Evolutionary conservation across 2,329 filamentous ascomycete genomes (phyloP).

Genomic region (Botrytis sinoallii): DNA sequence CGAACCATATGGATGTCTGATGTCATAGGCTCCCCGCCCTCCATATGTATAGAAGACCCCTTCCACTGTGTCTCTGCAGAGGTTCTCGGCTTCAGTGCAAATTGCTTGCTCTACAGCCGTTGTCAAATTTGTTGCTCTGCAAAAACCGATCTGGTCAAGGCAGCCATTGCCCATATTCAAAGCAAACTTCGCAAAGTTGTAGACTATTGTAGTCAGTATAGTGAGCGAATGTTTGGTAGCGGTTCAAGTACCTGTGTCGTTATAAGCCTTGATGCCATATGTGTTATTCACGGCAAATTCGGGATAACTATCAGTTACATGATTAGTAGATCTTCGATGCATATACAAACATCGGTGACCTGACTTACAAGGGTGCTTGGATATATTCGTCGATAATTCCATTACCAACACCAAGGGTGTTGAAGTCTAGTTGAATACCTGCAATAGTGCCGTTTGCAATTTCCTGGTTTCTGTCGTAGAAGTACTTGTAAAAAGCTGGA

Average conservation of each 20-base stretch:
- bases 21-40: constrained; percentile 49
- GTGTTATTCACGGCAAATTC: constrained; percentile 49
- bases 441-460: constrained; percentile 48
- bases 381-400: constrained; percentile 62
- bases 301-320: constrained; percentile 28
- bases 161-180: constrained; percentile 42
- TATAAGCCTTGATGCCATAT: constrained; percentile 34
- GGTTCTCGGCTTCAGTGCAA: constrained; percentile 51
- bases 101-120: constrained; percentile 40
- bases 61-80: constrained; percentile 57
- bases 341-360: background rate
- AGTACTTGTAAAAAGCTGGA: constrained; percentile 51
- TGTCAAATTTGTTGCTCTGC: constrained; percentile 45
- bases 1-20: constrained; percentile 45
- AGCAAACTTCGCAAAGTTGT: constrained; percentile 52
- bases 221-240: background rate
- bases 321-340: background rate
- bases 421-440: constrained; percentile 56
- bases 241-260: constrained; percentile 26
- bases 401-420: constrained; percentile 65
- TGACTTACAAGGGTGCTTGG: constrained; percentile 43
- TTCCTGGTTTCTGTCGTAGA: constrained; percentile 58
- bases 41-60: constrained; percentile 37
- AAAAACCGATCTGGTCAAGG: constrained; percentile 46
- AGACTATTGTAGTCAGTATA: constrained; percentile 39